Evolutionary conservation across 495 filamentous ascomycete genomes (phyloP), one percentile per base, ranked within the genome.

Genomic region (Daldinia concentrica): DNA sequence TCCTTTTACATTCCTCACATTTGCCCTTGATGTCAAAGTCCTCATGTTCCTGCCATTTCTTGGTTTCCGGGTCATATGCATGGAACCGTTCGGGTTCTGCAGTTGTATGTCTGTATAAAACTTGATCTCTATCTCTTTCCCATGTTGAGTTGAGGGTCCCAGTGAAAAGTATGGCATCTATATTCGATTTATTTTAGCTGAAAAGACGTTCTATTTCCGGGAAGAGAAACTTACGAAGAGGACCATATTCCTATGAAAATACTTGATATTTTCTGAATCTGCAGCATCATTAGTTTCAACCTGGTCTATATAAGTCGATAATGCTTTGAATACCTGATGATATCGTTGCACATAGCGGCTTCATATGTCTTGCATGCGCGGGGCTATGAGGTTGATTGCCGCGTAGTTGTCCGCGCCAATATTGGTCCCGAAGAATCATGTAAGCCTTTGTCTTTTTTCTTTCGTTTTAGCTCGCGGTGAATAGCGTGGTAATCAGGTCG

Each of bases 131-230:
- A 63, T 93, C 90, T 3, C 90, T 85, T 14, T 77, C 77, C 59
- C 84, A 79, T 0, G 89, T 92, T 52, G 87, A 87, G 4, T 77
- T 77, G 37, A 91, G 86, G 15, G 86, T 87, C 90, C 74, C 89
- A 92, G 69, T 91, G 88, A 3, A 3, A 92, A 78, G 64, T 90
- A 92, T 1, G 89, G 89, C 88, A 91, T 91, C 81, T 83, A 30
- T 0, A 5, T 7, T 22, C 26, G 3, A 12, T 15, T 48, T 50
- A 6, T 14, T 29, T 66, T 19, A 52, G 29, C 8, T 30, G n/a
- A n/a, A n/a, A n/a, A n/a, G n/a, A n/a, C n/a, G n/a, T n/a, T n/a
- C n/a, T n/a, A n/a, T n/a, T n/a, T n/a, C n/a, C n/a, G n/a, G 6
- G 6, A 30, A 7, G 29, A 32, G 7, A 32, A 32, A 1, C 29